Percentiles rank a stretch among this genome's conserved stretches.
Conservation (phyloP, 148 eudicot species). For the Rhododendron griersonianum region DNA sequence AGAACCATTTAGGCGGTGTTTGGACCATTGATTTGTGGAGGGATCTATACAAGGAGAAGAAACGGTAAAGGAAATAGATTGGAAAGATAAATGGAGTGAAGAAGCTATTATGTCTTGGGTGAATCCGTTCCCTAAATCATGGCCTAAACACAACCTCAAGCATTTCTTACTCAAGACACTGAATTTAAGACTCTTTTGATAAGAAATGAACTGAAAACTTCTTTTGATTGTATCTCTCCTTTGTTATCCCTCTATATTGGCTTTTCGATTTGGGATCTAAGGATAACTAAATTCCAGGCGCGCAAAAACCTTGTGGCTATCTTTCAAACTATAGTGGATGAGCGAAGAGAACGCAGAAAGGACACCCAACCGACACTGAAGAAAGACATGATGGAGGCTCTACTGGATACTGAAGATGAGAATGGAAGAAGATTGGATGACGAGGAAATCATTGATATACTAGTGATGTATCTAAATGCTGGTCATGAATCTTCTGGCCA, state of each 20-base stretch:
- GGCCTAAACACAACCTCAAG: neutral
- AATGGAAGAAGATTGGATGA: conserved; percentile 65
- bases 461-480: conserved; percentile 88
- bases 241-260: neutral
- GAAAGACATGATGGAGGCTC: conserved; percentile 84
- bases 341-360: conserved; percentile 38
- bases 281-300: conserved; percentile 37
- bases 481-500: conserved; percentile 98
- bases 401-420: conserved; percentile 67
- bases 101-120: neutral
- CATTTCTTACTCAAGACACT: neutral
- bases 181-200: neutral
- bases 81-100: neutral
- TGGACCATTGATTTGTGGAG: neutral
- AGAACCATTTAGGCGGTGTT: neutral
- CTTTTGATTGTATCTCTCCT: neutral
- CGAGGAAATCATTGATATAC: conserved; percentile 75
- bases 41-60: neutral
- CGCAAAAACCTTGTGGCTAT: conserved; percentile 61
- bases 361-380: conserved; percentile 23
- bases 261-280: neutral
- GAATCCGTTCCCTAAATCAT: neutral
- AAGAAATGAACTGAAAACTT: neutral
- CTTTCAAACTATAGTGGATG: conserved; percentile 52
- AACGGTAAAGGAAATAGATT: neutral